Percentiles rank a stretch among this genome's conserved stretches.
phyloP scores from a whole-genome alignment of 768 basidiomycete species.

The Tricholoma hemisulphureum region DNA sequence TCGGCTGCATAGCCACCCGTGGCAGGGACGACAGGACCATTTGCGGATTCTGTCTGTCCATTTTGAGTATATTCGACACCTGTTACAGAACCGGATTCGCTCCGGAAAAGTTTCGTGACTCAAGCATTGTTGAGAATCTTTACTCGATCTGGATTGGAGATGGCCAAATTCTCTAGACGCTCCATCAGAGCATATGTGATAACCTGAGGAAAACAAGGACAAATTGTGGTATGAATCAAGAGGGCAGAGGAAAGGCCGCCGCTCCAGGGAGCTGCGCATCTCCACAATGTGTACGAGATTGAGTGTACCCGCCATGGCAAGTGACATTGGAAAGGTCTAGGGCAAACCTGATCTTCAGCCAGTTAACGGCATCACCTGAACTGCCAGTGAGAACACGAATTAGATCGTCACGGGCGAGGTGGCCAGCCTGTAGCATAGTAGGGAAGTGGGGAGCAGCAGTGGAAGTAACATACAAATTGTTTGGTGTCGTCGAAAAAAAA shows the following conservation, averaged over 20 bases:
- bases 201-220: constrained; percentile 48
- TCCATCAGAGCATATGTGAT: constrained; percentile 98
- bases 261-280: constrained; percentile 95
- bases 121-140: constrained; percentile 92
- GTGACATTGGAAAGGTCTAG: constrained; percentile 95
- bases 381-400: constrained; percentile 93
- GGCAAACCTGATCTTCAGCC: constrained; percentile 88
- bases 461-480: constrained; percentile 62
- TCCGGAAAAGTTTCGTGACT: constrained; percentile 78
- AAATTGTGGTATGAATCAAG: constrained; percentile 6
- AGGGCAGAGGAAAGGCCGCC: constrained; percentile 41
- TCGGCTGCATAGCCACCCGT: constrained; percentile 98
- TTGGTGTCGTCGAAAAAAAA: constrained; percentile 98
- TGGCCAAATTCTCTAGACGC: constrained; percentile 86
- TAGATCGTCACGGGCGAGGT: constrained; percentile 93
- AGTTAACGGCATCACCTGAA: constrained; percentile 95
- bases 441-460: not conserved
- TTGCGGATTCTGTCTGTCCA: constrained; percentile 74
- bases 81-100: constrained; percentile 73
- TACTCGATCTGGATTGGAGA: constrained; percentile 80
- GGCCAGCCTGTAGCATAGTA: constrained; percentile 63
- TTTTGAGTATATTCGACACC: constrained; percentile 83
- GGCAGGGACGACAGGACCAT: constrained; percentile 93
- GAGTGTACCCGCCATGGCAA: constrained; percentile 93
- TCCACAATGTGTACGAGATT: constrained; percentile 92